Base-by-base conservation (phyloP, 495 filamentous ascomycete species). In the Rostrohypoxylon terebratum region DNA sequence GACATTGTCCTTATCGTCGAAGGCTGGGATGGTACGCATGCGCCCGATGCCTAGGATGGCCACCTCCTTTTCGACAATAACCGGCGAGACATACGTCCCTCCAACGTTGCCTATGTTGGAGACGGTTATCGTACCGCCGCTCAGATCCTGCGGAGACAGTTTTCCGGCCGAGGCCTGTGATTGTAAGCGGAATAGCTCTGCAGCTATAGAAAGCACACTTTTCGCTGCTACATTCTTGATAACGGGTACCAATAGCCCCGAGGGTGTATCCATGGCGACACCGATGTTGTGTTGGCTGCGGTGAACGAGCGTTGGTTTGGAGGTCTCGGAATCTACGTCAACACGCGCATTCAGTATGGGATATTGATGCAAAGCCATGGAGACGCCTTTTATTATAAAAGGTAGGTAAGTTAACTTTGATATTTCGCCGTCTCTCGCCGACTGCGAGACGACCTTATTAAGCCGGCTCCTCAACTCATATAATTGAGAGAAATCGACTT, bases 81-180 rank as follows among this genome's bases (percentile, higher is more conserved):
- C 90, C 1, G 96, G 96, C 4, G 90, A 88, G 23, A 98, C 89
- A 73, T 96, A 97, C 0, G 92, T 95, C 3, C 96, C 96, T 16
- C 96, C 96, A 44, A 99, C 94, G 69, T 89, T 96, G n/a, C 96
- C 96, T 67, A 99, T 94, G 75, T 99, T 99, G 66, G 93, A 97
- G 25, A 99, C 88, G 0, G 96, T 98, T 75, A 99, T 94, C 0
- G 96, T 98, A 2, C 94, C 94, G 34, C 94, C 94, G 54, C 81
- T 87, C 57, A 98, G 81, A 80, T 99, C 94, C 8, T 88, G 84
- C 4, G 90, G 83, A 0, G 89, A 85, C 5, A 99, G 86, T 77
- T 93, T 94, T 2, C 93, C 93, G 9, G 85, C 81, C 13, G 86
- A 83, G 0, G 93, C 96, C 0, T 92, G 87, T 2, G 79, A 76